Evolutionary conservation across 164 flowering plant genomes (phyloP).

Genomic region (Kingdonia uniflora): DNA sequence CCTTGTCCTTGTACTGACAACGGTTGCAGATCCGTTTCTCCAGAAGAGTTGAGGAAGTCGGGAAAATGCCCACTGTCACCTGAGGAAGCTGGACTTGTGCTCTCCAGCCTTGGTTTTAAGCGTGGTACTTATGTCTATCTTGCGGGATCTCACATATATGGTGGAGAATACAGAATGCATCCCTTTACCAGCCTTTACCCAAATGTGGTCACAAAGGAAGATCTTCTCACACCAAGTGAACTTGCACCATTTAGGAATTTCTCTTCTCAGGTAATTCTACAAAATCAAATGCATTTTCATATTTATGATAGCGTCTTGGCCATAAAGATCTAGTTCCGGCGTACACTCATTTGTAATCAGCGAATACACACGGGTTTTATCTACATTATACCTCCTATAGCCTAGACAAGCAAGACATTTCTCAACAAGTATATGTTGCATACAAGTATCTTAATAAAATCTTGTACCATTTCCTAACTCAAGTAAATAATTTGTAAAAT

Average conservation of each 20-base stretch:
- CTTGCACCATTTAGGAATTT: slow-evolving; percentile 80
- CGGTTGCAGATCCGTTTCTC: slow-evolving; percentile 47
- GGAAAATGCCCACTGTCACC: slow-evolving; percentile 96
- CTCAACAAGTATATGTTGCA: too few relatives aligned
- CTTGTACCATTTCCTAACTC: too few relatives aligned
- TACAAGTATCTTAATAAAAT: too few relatives aligned
- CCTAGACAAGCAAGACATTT: too few relatives aligned
- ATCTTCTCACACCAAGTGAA: slow-evolving; percentile 72
- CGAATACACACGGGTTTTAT: too few relatives aligned
- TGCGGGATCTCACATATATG: slow-evolving; percentile 85
- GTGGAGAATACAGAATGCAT: slow-evolving; percentile 63
- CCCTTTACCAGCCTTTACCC: slow-evolving; percentile 69
- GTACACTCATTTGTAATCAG: too few relatives aligned
- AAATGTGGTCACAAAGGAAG: slow-evolving; percentile 80
- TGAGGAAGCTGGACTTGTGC: slow-evolving; percentile 93
- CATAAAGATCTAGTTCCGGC: too few relatives aligned
- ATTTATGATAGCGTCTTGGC: too few relatives aligned
- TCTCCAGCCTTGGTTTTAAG: slow-evolving; percentile 66
- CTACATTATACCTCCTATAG: too few relatives aligned
- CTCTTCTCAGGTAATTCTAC: slow-evolving; percentile 96
- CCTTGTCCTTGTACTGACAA: neutral
- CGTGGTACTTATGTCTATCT: slow-evolving; percentile 62
- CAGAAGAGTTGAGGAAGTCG: slow-evolving; percentile 45
- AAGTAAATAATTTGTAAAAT: slow-evolving; percentile 11
- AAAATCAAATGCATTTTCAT: too few relatives aligned